Base-by-base conservation (phyloP, 805 yeast species). In the Nakazawaea molendinolei region DNA sequence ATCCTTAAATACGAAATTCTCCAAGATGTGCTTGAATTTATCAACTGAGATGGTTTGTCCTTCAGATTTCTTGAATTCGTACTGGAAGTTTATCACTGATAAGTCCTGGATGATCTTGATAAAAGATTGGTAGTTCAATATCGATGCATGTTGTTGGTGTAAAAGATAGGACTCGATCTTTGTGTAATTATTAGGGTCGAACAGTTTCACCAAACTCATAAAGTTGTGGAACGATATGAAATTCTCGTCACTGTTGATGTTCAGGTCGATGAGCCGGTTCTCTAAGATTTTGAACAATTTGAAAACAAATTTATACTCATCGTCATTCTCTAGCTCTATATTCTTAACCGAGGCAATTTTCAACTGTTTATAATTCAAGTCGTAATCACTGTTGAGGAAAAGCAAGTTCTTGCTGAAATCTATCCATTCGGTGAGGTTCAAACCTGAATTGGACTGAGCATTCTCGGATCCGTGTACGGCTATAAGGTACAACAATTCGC, bases 401-500 rank as follows among this genome's bases (percentile, higher is more conserved):
- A 56, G 22, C 6, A 73, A 57, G 23, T 67, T 67, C 42, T 70
- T 66, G 48, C 83, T 77, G 53, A 90, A 84, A 28, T 70, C 69
- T 34, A 74, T 60, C 82, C 95, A 90, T 53, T 90, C 96, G 18
- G 64, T 55, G 33, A 77, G 63, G 19, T 74, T 68, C 33, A 86
- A 66, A 41, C 68, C 77, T 6, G 96, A 97, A 45, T 75, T 74
- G 38, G 69, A 65, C 26, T 69, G 66, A 40, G 74, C 74, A 60
- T 90, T 97, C n/a, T n/a, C n/a, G n/a, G n/a, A n/a, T n/a, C n/a
- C n/a, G n/a, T n/a, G n/a, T n/a, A n/a, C n/a, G 12, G 95, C 86
- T 19, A 86, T 76, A 39, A 82, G 65, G 53, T 83, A 90, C 33
- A 90, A 75, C 42, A 89, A 68, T 5, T 82, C 83, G 55, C 75